Evolutionary conservation across 371 early-diverging fungal species (phyloP).

Genomic region (Quaeritorhiza haematococci): DNA sequence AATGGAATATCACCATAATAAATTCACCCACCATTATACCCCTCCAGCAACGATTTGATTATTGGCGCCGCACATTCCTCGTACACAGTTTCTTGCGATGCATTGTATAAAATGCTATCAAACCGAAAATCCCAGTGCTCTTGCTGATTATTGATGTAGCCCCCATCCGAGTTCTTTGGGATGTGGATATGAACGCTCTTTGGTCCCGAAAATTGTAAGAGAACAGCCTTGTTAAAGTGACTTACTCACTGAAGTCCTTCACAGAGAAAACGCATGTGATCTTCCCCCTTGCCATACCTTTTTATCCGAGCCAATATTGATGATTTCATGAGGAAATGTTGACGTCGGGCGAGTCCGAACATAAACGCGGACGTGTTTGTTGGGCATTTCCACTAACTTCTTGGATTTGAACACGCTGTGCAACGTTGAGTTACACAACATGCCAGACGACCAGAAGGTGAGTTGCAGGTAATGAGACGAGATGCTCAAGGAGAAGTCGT

Average conservation of each 20-base stretch:
- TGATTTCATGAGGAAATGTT: slow-evolving; percentile 38
- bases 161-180: slow-evolving; percentile 43
- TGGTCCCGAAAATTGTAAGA: background rate
- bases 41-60: slow-evolving; percentile 47
- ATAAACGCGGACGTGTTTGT: slow-evolving; percentile 47
- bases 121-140: slow-evolving; percentile 53
- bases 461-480: no score
- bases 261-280: background rate
- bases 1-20: background rate
- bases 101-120: slow-evolving; percentile 50
- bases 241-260: no score
- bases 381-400: no score
- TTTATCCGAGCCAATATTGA: slow-evolving; percentile 35
- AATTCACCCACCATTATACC: slow-evolving; percentile 46
- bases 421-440: no score
- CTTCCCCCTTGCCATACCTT: slow-evolving; percentile 25
- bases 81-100: slow-evolving; percentile 54
- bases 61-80: slow-evolving; percentile 49
- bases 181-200: slow-evolving; percentile 45
- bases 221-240: no score
- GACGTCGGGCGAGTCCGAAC: slow-evolving; percentile 48
- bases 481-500: no score
- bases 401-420: no score
- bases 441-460: no score
- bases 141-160: slow-evolving; percentile 53